Percentiles rank a stretch among this genome's conserved stretches.
These are phyloP conservation scores for Candida chauliodis DNA, from an alignment of 805 yeast genomes.

Conservation along the genomic window DNA sequence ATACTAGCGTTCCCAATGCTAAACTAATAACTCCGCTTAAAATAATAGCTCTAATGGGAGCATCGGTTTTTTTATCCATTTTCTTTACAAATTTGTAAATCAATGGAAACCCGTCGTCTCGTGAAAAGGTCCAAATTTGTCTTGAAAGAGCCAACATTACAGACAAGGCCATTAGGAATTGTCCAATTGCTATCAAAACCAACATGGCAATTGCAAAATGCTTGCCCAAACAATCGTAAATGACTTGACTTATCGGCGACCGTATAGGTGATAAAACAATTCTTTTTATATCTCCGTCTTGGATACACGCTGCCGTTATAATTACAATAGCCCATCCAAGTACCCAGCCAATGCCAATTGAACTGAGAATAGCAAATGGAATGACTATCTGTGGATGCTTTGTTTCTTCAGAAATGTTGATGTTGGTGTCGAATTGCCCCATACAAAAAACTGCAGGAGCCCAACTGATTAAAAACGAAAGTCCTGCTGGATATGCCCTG, in stretches of 20 bases:
- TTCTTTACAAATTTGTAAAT: conserved; percentile 48
- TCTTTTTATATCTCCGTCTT: conserved; percentile 37
- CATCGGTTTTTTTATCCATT: conserved; percentile 51
- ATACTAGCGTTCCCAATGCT: conserved; percentile 31
- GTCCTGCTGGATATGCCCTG: conserved; percentile 35
- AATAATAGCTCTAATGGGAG: conserved; percentile 62
- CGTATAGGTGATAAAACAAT: conserved; percentile 48
- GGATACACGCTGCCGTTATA: conserved; percentile 52
- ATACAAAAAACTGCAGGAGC: conserved; percentile 75
- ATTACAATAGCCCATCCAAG: conserved; percentile 57
- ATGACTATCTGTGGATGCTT: conserved; percentile 58
- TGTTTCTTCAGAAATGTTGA: conserved; percentile 72
- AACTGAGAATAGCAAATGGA: conserved; percentile 61
- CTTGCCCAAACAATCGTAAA: conserved; percentile 29
- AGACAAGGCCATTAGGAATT: conserved; percentile 64
- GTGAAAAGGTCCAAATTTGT: conserved; percentile 71
- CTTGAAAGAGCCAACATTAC: conserved; percentile 62
- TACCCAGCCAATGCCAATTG: conserved; percentile 53
- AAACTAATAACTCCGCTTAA: conserved; percentile 45
- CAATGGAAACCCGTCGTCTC: conserved; percentile 75
- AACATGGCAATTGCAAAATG: conserved; percentile 54
- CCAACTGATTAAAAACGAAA: conserved; percentile 53
- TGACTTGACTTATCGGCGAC: conserved; percentile 61
- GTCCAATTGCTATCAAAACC: conserved; percentile 55
- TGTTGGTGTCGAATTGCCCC: conserved; percentile 68